Conservation (phyloP, 75 land plant genomes). For the Picea glauca region DNA sequence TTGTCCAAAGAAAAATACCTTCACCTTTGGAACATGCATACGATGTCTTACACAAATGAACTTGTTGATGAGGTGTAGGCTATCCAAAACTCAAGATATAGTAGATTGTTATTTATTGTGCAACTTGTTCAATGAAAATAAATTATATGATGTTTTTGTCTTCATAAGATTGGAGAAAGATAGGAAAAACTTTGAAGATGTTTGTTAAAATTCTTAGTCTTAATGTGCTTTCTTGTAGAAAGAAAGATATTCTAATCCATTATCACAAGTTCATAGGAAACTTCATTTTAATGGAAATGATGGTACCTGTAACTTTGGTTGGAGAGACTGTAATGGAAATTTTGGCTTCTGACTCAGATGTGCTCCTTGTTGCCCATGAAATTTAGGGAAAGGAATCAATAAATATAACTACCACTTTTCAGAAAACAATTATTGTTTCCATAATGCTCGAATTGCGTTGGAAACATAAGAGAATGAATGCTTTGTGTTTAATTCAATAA, state of each 20-base stretch:
- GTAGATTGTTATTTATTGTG: too few relatives aligned
- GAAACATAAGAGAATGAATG: too few relatives aligned
- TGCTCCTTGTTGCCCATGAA: conserved; percentile 2
- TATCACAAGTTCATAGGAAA: not conserved
- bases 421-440: not conserved
- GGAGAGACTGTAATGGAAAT: conserved; percentile 57
- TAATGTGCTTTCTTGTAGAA: not conserved
- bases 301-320: conserved; percentile 71
- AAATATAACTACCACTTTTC: not conserved
- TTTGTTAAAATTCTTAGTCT: not conserved
- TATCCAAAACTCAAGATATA: conserved; percentile 14
- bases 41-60: conserved; percentile 47
- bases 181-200: not conserved
- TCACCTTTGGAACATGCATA: conserved; percentile 37
- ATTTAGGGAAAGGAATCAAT: conserved; percentile 18
- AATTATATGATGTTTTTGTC: too few relatives aligned
- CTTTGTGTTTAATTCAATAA: too few relatives aligned
- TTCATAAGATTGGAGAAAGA: not conserved
- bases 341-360: conserved; percentile 33
- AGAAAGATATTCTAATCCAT: not conserved
- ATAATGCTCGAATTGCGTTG: too few relatives aligned
- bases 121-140: too few relatives aligned
- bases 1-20: conserved; percentile 13
- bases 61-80: conserved; percentile 70
- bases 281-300: not conserved